Conservation (phyloP, 805 yeast species). For the Pichia membranifaciens region DNA sequence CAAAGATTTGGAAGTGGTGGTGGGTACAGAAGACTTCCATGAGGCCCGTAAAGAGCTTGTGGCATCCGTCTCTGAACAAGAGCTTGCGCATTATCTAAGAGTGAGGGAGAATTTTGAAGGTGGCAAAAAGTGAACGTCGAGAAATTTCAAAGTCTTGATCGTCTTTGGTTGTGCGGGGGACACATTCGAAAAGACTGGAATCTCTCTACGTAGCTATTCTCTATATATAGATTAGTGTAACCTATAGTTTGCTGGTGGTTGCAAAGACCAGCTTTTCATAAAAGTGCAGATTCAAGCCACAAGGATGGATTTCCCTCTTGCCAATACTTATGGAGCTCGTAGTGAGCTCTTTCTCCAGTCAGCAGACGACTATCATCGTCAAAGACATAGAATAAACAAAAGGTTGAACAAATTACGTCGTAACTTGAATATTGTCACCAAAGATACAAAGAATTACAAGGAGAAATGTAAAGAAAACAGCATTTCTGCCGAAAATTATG, state of each 20-base stretch:
- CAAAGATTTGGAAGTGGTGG: conserved; percentile 64
- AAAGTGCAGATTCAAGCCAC: no score
- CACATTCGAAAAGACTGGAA: no score
- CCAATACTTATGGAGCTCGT: conserved; percentile 49
- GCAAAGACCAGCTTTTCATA: no score
- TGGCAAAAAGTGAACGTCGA: conserved; percentile 31
- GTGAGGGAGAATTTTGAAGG: conserved; percentile 85
- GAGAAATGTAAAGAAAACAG: conserved; percentile 41
- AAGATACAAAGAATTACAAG: conserved; percentile 59
- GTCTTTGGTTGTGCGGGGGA: no score
- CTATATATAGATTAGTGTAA: no score
- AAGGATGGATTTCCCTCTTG: conserved; percentile 42
- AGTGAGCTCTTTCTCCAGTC: conserved; percentile 57
- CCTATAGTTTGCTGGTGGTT: no score
- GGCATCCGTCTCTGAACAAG: conserved; percentile 87
- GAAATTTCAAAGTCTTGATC: background rate
- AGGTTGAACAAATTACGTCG: conserved; percentile 60
- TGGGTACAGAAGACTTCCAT: conserved; percentile 66
- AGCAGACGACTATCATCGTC: conserved; percentile 62
- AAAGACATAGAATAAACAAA: conserved; percentile 57
- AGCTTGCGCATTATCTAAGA: conserved; percentile 70
- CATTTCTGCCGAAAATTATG: conserved; percentile 46
- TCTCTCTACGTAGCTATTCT: no score
- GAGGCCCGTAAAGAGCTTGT: conserved; percentile 65
- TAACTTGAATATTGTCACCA: conserved; percentile 54